phyloP scores from a whole-genome alignment of 73 alveolate species.

The Paramecium biaurelia region DNA sequence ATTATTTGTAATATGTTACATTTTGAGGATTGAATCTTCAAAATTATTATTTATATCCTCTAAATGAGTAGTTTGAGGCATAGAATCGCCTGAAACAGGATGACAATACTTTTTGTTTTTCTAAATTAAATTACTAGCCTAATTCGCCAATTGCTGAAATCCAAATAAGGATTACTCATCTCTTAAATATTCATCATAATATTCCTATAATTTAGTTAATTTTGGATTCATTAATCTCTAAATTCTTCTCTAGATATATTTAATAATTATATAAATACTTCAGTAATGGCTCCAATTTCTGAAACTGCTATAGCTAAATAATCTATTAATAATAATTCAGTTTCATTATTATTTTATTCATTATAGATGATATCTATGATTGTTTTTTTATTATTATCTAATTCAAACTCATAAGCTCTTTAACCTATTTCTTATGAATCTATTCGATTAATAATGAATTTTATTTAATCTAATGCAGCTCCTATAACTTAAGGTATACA shows the following conservation, averaged over 20 bases:
- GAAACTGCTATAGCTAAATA: slow-evolving; percentile 12
- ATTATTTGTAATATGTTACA: neutral
- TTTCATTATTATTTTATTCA: neutral
- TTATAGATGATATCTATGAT: neutral
- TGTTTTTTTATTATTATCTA: neutral
- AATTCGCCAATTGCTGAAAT: neutral
- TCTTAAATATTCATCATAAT: neutral
- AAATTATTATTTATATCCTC: slow-evolving; percentile 33
- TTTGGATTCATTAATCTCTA: slow-evolving; percentile 13
- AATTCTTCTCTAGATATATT: neutral
- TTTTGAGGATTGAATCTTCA: neutral
- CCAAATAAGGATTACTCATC: neutral
- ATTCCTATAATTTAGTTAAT: neutral
- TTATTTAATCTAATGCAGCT: neutral
- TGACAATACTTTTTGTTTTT: slow-evolving; percentile 3
- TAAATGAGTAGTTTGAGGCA: slow-evolving; percentile 30
- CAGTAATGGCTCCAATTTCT: slow-evolving; percentile 48
- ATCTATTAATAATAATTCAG: neutral
- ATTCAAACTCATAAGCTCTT: neutral
- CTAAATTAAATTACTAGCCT: slow-evolving; percentile 3
- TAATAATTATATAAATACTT: neutral
- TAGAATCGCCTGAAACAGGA: slow-evolving; percentile 13
- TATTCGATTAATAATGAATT: neutral
- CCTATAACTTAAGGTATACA: slow-evolving; percentile 41
- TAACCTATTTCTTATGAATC: neutral